Evolutionary conservation across 2,329 filamentous ascomycete genomes (phyloP).

Genomic region (Phaeosphaeria sp.): DNA sequence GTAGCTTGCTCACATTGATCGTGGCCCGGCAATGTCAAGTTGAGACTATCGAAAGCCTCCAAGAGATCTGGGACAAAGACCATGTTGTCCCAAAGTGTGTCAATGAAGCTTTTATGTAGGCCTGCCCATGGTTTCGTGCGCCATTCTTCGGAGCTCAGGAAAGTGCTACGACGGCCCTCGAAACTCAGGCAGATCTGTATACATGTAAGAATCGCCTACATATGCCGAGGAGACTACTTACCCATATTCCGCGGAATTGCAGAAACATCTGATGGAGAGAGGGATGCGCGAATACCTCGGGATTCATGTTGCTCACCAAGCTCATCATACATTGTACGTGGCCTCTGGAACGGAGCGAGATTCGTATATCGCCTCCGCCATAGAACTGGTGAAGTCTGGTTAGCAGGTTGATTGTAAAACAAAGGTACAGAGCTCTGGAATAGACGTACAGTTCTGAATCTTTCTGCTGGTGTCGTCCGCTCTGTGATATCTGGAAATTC

Average conservation of each 20-base stretch:
- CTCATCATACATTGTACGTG: conserved; percentile 14
- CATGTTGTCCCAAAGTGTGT: conserved; percentile 14
- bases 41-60: conserved; percentile 13
- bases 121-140: conserved; percentile 16
- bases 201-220: neutral
- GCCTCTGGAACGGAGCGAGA: neutral
- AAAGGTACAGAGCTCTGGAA: neutral
- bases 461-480: neutral
- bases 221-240: neutral
- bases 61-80: conserved; percentile 8
- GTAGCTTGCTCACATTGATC: neutral
- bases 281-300: conserved; percentile 4
- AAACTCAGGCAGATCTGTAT: conserved; percentile 10
- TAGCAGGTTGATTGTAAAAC: neutral
- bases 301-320: conserved; percentile 8
- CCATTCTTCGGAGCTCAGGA: conserved; percentile 14
- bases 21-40: neutral
- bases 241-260: conserved; percentile 12
- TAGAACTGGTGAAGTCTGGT: neutral
- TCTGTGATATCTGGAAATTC: neutral
- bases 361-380: neutral
- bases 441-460: neutral
- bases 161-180: conserved; percentile 8
- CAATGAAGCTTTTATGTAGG: conserved; percentile 4
- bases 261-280: conserved; percentile 13